Evolutionary conservation across 306 rosid genomes (phyloP).

Genomic region (Ormosia semicastrata): DNA sequence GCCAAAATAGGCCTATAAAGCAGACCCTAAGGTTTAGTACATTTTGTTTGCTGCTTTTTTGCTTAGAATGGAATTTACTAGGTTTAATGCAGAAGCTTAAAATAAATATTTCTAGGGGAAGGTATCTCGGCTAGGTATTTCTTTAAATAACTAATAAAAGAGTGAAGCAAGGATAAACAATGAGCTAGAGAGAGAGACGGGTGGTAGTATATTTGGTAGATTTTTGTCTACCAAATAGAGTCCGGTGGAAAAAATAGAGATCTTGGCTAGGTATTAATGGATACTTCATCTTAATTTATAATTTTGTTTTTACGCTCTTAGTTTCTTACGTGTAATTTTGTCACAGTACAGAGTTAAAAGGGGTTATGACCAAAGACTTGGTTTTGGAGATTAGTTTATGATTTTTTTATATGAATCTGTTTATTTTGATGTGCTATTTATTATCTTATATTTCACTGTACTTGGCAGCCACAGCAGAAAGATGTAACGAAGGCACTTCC

Average conservation of each 20-base stretch:
- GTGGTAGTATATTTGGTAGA: background rate
- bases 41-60: background rate
- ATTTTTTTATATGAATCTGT: background rate
- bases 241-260: no score
- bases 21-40: background rate
- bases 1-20: background rate
- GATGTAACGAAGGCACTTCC: constrained; percentile 66
- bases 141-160: no score
- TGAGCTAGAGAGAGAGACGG: no score
- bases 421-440: constrained; percentile 1
- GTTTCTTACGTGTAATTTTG: constrained; percentile 9
- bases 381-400: background rate
- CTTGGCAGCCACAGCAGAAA: constrained; percentile 62
- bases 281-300: no score
- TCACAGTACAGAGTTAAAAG: background rate
- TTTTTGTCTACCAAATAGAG: no score
- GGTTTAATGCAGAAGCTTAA: background rate
- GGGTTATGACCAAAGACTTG: constrained; percentile 5
- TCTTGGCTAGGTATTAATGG: no score
- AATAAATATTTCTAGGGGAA: background rate
- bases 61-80: background rate
- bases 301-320: background rate
- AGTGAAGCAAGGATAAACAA: no score
- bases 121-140: no score
- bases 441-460: constrained; percentile 9